Evolutionary conservation across 23 red algal species (phyloP).

Genomic region (Cyanidium caldarium): DNA sequence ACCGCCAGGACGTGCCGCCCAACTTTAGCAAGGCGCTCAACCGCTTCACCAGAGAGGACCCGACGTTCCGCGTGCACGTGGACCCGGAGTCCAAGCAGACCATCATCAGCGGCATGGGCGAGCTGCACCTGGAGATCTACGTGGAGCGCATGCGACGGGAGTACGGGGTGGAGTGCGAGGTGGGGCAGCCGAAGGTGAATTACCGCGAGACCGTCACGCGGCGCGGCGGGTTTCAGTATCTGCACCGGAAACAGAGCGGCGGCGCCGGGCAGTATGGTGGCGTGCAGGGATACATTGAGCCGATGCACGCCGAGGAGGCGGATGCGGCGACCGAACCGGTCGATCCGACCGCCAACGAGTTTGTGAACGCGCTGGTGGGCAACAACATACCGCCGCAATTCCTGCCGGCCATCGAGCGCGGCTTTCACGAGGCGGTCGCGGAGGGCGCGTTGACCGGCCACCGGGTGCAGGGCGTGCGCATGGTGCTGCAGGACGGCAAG

Average conservation of each 20-base stretch:
- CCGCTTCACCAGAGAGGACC: conserved; percentile 84
- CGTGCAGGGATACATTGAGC: conserved; percentile 67
- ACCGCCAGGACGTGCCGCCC: conserved; percentile 14
- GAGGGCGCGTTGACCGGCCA: conserved; percentile 73
- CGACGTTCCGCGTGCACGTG: conserved; percentile 71
- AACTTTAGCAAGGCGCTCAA: conserved; percentile 67
- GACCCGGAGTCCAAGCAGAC: conserved; percentile 87
- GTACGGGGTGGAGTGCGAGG: conserved; percentile 64
- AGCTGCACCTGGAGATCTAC: conserved; percentile 93
- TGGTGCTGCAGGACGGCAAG: conserved; percentile 68
- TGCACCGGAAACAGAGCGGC: conserved; percentile 96
- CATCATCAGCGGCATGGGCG: conserved; percentile 95
- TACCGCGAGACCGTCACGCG: conserved; percentile 70
- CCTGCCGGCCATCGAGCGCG: conserved; percentile 79
- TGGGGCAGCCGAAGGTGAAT: conserved; percentile 86
- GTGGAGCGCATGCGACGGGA: conserved; percentile 86
- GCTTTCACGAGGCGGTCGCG: conserved; percentile 57
- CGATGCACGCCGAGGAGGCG: conserved; percentile 6
- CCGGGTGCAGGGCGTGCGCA: conserved; percentile 68
- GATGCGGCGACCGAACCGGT: not conserved
- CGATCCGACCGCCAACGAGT: conserved; percentile 26
- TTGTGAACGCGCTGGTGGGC: conserved; percentile 76
- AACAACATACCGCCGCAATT: conserved; percentile 82
- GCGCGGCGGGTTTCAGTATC: conserved; percentile 53
- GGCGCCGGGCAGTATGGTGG: conserved; percentile 92